These are phyloP conservation scores for Ceratobasidium papillatum DNA, from an alignment of 1,284 basidiomycete genomes.

Conservation along the genomic window DNA sequence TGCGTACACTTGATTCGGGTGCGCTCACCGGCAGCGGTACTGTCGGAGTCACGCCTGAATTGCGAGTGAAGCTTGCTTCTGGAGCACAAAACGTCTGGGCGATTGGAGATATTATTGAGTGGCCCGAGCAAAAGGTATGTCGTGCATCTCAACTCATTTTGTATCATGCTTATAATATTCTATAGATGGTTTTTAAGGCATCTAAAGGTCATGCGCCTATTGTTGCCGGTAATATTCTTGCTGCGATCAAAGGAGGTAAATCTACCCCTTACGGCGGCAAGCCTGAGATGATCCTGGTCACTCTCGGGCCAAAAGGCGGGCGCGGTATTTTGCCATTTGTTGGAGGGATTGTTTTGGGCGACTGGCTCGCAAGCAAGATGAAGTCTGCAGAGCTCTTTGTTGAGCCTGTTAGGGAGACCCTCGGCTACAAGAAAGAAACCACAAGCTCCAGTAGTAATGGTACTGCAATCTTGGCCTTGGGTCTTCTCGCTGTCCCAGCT, in stretches of 20 bases:
- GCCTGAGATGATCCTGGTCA: slow-evolving; percentile 27
- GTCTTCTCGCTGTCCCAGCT: neutral
- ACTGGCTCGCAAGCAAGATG: slow-evolving; percentile 19
- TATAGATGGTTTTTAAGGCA: slow-evolving; percentile 39
- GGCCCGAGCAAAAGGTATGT: slow-evolving; percentile 42
- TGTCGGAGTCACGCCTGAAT: slow-evolving; percentile 41
- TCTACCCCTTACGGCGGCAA: slow-evolving; percentile 19
- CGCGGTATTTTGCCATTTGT: slow-evolving; percentile 16
- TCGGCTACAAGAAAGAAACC: slow-evolving; percentile 2
- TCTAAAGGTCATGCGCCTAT: slow-evolving; percentile 26
- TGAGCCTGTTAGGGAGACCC: neutral
- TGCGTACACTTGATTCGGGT: slow-evolving; percentile 25
- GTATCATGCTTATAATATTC: neutral
- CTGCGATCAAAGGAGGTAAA: slow-evolving; percentile 40
- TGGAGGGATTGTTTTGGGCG: slow-evolving; percentile 27
- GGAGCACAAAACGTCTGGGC: slow-evolving; percentile 43
- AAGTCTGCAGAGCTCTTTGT: slow-evolving; percentile 12
- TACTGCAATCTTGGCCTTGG: neutral
- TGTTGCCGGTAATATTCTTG: slow-evolving; percentile 41
- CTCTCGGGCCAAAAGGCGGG: slow-evolving; percentile 32
- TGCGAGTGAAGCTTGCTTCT: slow-evolving; percentile 41
- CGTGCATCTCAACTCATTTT: neutral
- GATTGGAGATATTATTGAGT: slow-evolving; percentile 44
- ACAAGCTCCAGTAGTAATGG: neutral
- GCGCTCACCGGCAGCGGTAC: slow-evolving; percentile 9